Evolutionary conservation across 129 eudicot species (phyloP).

Genomic region (Kitagawia praeruptora): DNA sequence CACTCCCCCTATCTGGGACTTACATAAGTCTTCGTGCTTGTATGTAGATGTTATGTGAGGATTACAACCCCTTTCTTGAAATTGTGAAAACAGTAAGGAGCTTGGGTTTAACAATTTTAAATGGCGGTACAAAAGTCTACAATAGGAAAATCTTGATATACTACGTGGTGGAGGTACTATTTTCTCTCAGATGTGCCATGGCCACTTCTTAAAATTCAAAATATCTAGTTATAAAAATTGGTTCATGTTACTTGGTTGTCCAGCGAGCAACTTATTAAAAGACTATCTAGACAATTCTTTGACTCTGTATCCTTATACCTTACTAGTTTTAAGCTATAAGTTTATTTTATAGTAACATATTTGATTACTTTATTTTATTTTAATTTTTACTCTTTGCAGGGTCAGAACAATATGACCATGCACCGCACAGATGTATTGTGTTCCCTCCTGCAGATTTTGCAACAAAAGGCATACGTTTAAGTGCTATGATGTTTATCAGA

Average conservation of each 20-base stretch:
- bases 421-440: conserved; percentile 25
- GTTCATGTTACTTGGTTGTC: no score
- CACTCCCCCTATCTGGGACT: background rate
- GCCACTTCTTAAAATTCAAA: no score
- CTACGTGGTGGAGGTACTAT: conserved; percentile 77
- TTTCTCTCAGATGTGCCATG: background rate
- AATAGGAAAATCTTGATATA: conserved; percentile 70
- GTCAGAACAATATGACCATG: conserved; percentile 22
- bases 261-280: no score
- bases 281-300: no score
- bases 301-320: no score
- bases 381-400: conserved; percentile 5
- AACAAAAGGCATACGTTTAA: conserved; percentile 8
- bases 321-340: no score
- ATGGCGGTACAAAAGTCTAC: conserved; percentile 64
- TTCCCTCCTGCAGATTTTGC: conserved; percentile 27
- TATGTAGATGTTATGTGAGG: conserved; percentile 67
- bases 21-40: no score
- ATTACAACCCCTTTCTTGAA: conserved; percentile 52
- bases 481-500: background rate
- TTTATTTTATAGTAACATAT: no score
- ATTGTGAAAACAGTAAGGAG: conserved; percentile 65
- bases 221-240: no score
- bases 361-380: no score
- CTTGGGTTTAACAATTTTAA: conserved; percentile 69